A percentile compares a stretch with the other conserved stretches of the same genome.
Evolutionary conservation across 1,284 basidiomycete species (phyloP).

Genomic region (Puccinia polysora): DNA sequence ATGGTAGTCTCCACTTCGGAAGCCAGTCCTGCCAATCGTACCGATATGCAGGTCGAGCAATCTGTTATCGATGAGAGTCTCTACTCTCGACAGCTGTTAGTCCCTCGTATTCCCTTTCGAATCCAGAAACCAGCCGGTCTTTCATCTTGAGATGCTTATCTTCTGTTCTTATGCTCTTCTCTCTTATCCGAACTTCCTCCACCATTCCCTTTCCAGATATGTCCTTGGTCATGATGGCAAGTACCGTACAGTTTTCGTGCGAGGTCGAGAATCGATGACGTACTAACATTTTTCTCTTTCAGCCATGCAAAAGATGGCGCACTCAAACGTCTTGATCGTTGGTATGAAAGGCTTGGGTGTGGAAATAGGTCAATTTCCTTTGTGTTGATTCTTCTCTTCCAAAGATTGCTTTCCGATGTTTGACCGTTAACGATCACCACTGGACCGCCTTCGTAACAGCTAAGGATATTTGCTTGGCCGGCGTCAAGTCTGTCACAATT

Average conservation of each 20-base stretch:
- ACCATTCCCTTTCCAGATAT: conserved; percentile 61
- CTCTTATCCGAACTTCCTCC: too few relatives aligned
- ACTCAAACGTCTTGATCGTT: conserved; percentile 89
- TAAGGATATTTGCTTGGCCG: conserved; percentile 91
- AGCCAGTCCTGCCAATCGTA: conserved; percentile 12
- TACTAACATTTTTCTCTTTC: neutral
- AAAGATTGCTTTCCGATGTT: conserved; percentile 1
- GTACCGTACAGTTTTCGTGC: conserved; percentile 33
- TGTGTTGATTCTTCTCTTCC: too few relatives aligned
- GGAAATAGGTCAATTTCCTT: conserved; percentile 71
- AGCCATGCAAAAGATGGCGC: conserved; percentile 99
- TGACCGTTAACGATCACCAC: conserved; percentile 17
- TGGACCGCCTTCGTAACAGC: too few relatives aligned
- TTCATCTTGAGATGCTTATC: conserved; percentile 14
- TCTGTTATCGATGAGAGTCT: conserved; percentile 55
- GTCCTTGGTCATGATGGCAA: conserved; percentile 92
- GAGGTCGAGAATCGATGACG: conserved; percentile 17
- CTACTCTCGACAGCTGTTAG: conserved; percentile 92
- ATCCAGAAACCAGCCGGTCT: too few relatives aligned
- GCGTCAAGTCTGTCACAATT: conserved; percentile 95
- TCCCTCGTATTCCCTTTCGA: conserved; percentile 41
- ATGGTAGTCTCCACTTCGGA: conserved; percentile 21
- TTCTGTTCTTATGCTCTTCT: neutral
- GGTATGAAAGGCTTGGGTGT: conserved; percentile 90
- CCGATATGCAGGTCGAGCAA: conserved; percentile 42